phyloP scores from a whole-genome alignment of 2,329 filamentous ascomycete genomes.

The Aspergillus pseudotamarii region DNA sequence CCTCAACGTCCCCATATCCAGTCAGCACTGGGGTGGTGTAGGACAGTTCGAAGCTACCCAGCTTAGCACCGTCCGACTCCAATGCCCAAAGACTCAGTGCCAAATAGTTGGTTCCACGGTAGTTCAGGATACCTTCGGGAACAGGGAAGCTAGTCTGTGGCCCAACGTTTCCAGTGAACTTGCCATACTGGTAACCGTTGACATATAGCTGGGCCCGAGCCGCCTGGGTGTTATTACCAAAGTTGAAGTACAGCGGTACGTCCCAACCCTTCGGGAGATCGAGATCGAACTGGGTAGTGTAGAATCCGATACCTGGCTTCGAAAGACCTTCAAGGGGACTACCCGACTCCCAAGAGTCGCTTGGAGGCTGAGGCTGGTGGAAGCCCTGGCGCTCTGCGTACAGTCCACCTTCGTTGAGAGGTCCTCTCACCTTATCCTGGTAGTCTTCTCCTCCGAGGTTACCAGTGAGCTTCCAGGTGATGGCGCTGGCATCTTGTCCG shows the following conservation, averaged over 20 bases:
- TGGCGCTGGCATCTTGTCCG: slow-evolving; percentile 36
- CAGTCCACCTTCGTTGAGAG: slow-evolving; percentile 61
- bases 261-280: slow-evolving; percentile 57
- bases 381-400: slow-evolving; percentile 59
- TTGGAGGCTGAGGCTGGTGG: slow-evolving; percentile 55
- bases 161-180: slow-evolving; percentile 71
- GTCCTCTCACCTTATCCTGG: slow-evolving; percentile 54
- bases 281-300: slow-evolving; percentile 54
- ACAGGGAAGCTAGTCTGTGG: slow-evolving; percentile 74
- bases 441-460: slow-evolving; percentile 62
- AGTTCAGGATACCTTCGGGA: slow-evolving; percentile 72
- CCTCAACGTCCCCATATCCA: slow-evolving; percentile 49
- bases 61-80: slow-evolving; percentile 58
- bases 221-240: slow-evolving; percentile 50
- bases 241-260: slow-evolving; percentile 57
- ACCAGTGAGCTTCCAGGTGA: slow-evolving; percentile 61
- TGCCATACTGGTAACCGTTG: slow-evolving; percentile 75
- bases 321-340: slow-evolving; percentile 47
- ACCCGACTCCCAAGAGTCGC: slow-evolving; percentile 33
- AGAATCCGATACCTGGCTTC: slow-evolving; percentile 56
- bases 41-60: slow-evolving; percentile 57
- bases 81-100: slow-evolving; percentile 71
- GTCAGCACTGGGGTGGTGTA: slow-evolving; percentile 56
- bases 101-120: slow-evolving; percentile 70
- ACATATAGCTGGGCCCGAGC: slow-evolving; percentile 67